Base-by-base conservation (phyloP, 176 grass and related monocot species). In the Lolium perenne region DNA sequence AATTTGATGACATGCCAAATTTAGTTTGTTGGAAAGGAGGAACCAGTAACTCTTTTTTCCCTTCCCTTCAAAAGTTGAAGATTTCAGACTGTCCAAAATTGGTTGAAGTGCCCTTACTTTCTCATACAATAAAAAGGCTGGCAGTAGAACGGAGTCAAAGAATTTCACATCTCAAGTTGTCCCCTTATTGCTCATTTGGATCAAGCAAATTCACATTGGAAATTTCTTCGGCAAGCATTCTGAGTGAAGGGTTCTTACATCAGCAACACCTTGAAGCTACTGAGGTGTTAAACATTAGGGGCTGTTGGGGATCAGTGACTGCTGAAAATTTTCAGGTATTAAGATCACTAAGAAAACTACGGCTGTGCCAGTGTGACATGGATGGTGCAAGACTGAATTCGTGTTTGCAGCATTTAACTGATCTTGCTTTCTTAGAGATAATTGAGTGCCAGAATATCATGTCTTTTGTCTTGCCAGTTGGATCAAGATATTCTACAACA, bases 51-150 rank as follows among this genome's bases (percentile, higher is more conserved):
- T n/a, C 9, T 2, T 16, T 22, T 59, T 73, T 90, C 49, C 88
- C 73, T 83, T 11, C 26, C 11, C 73, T 90, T 15, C 53, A 51
- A 12, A 86, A 70, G 20, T 38, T 90, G 63, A 86, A 77, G 72
- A 80, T 90, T 53, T 63, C 56, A 56, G 86, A 90, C 79, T 90
- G 88, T 70, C 83, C 79, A 10, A 83, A 83, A 40, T 86, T 90
- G 79, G 35, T 62, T 22, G 1, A 82, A 83, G 12, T 86, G 48
- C 88, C 84, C 46, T 71, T 82, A 43, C 64, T 86, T 62, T 79
- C 88, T 64, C 63, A 5, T 64, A 71, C 63, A 83, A 41, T 49
- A 58, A 86, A 62, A 66, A 78, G 55, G 38, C 56, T 90, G 71
- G 83, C 51, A 11, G 40, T 90, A 54, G 62, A 90, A 84, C 12